Conservation (phyloP, 163 green algal genomes). For the Prototheca wickerhamii region DNA sequence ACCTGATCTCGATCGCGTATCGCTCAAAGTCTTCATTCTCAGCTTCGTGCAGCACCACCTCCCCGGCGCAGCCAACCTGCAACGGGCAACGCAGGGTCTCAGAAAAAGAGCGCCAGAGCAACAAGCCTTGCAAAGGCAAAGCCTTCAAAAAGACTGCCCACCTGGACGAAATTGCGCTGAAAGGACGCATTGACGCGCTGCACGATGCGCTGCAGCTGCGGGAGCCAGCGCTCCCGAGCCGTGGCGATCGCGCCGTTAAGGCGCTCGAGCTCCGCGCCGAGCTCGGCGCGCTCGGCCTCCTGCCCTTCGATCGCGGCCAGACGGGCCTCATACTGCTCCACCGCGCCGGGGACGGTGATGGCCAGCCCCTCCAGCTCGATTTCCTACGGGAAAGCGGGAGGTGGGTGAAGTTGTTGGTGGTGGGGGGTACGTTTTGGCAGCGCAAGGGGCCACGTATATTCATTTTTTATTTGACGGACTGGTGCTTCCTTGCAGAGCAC, state of each 20-base stretch:
- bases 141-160: background rate
- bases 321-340: constrained; percentile 20
- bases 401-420: background rate
- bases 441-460: background rate
- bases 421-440: background rate
- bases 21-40: constrained; percentile 66
- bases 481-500: too few species aligned
- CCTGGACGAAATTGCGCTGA: too few species aligned
- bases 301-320: background rate
- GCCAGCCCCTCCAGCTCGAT: constrained; percentile 17
- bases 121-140: background rate
- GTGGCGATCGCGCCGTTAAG: too few species aligned
- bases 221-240: too few species aligned
- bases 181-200: too few species aligned
- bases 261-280: constrained; percentile 24
- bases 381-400: background rate
- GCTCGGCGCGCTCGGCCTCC: constrained; percentile 15
- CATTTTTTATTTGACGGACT: too few species aligned
- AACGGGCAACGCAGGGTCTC: background rate
- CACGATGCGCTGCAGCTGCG: too few species aligned
- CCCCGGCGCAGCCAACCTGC: constrained; percentile 64
- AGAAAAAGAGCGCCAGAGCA: background rate
- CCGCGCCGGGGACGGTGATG: constrained; percentile 25
- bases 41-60: constrained; percentile 60
- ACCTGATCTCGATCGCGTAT: constrained; percentile 81